phyloP scores from a whole-genome alignment of 192 early-diverging fungal species.

The Linnemannia elongata region DNA sequence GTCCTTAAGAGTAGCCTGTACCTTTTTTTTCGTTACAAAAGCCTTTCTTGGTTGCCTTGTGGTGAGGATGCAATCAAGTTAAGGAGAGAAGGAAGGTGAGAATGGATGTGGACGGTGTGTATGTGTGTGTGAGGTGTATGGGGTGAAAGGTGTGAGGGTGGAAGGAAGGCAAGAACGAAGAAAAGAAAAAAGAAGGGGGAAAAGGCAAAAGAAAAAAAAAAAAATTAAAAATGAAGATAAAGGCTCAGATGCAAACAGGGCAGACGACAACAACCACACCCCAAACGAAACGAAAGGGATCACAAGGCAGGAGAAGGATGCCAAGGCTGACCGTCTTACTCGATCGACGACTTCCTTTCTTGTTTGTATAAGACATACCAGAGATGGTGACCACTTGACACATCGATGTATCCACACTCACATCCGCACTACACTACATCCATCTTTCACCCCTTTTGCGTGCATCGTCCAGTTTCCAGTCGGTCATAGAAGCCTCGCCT shows the following conservation, averaged over 20 bases:
- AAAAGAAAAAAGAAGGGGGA: too few relatives aligned
- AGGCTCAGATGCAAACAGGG: neutral
- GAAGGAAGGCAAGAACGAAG: neutral
- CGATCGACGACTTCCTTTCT: neutral
- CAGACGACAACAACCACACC: neutral
- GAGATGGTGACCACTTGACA: too few relatives aligned
- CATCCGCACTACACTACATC: too few relatives aligned
- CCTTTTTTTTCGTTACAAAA: neutral
- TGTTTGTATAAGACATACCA: too few relatives aligned
- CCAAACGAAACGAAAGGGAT: neutral
- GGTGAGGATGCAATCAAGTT: neutral
- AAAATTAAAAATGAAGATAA: neutral
- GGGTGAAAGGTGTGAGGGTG: neutral
- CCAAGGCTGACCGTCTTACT: neutral
- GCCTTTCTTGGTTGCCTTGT: neutral
- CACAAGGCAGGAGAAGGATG: neutral
- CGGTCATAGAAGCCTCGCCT: too few relatives aligned
- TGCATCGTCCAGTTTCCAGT: too few relatives aligned
- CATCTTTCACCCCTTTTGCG: too few relatives aligned
- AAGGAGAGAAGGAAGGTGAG: neutral
- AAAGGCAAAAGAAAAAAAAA: neutral
- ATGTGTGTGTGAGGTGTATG: neutral
- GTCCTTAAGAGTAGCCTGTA: neutral
- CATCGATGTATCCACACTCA: too few relatives aligned
- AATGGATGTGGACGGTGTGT: neutral